These are phyloP conservation scores for Salix purpurea DNA, from an alignment of 345 rosid genomes.

Conservation along the genomic window DNA sequence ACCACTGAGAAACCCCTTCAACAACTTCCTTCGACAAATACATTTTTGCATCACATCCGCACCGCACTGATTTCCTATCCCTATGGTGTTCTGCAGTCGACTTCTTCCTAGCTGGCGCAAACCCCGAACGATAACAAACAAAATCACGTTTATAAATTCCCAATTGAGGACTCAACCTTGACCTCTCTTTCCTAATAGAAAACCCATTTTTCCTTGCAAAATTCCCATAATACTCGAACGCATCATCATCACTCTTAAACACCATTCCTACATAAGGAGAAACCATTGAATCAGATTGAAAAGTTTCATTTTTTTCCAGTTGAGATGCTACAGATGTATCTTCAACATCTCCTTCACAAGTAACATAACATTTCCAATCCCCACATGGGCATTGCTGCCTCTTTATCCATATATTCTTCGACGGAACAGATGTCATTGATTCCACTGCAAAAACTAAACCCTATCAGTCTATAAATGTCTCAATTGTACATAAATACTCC, in stretches of 20 bases:
- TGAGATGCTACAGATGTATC: slow-evolving; percentile 43
- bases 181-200: slow-evolving; percentile 84
- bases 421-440: slow-evolving; percentile 18
- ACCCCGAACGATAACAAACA: slow-evolving; percentile 94
- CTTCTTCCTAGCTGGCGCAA: slow-evolving; percentile 85
- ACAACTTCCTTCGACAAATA: slow-evolving; percentile 74
- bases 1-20: slow-evolving; percentile 69
- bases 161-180: slow-evolving; percentile 78
- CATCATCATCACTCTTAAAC: slow-evolving; percentile 71
- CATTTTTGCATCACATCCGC: slow-evolving; percentile 91
- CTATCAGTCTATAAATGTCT: no score
- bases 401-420: slow-evolving; percentile 79
- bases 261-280: slow-evolving; percentile 84
- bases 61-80: slow-evolving; percentile 82
- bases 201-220: slow-evolving; percentile 87
- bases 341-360: slow-evolving; percentile 55
- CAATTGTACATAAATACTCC: no score
- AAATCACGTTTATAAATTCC: slow-evolving; percentile 87
- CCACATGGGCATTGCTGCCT: slow-evolving; percentile 93
- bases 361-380: slow-evolving; percentile 85
- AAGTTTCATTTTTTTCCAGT: slow-evolving; percentile 48
- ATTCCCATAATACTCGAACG: slow-evolving; percentile 74
- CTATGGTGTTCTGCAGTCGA: slow-evolving; percentile 83
- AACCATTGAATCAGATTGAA: slow-evolving; percentile 46
- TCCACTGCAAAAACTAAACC: no score